Percentiles rank a stretch among this genome's conserved stretches.
Conservation (phyloP, 306 rosid genomes). For the Parietaria judaica region DNA sequence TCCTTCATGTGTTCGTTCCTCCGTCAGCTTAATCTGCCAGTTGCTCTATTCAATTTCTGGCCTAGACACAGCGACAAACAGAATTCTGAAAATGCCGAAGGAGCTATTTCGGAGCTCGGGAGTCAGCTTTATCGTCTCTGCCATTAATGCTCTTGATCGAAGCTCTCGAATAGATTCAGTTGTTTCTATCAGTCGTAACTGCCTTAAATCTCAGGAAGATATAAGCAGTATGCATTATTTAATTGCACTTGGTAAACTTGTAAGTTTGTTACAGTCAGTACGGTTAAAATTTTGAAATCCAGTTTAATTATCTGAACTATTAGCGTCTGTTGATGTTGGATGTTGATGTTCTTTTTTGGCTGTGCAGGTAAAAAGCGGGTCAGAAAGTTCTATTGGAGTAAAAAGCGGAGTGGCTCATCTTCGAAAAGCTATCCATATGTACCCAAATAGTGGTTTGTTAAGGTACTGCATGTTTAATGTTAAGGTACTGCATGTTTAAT, state of each 20-base stretch:
- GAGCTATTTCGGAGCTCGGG: conserved; percentile 60
- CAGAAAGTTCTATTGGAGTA: conserved; percentile 44
- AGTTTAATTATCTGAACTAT: neutral
- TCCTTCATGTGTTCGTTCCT: conserved; percentile 32
- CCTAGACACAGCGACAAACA: conserved; percentile 46
- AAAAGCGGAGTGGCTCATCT: conserved; percentile 63
- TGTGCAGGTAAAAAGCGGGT: conserved; percentile 55
- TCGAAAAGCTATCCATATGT: conserved; percentile 74
- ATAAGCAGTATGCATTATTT: conserved; percentile 63
- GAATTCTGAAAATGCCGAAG: conserved; percentile 68
- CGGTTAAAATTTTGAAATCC: neutral
- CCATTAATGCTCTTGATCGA: conserved; percentile 68
- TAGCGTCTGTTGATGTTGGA: neutral
- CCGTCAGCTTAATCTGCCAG: conserved; percentile 64
- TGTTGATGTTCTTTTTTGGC: conserved; percentile 10
- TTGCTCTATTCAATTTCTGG: conserved; percentile 62
- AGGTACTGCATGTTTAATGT: conserved; percentile 35
- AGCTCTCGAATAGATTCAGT: conserved; percentile 47
- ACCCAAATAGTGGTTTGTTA: conserved; percentile 60
- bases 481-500: no score
- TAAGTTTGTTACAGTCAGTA: conserved; percentile 26
- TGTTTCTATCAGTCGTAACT: conserved; percentile 43
- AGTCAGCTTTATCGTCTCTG: conserved; percentile 63
- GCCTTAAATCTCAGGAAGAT: conserved; percentile 58
- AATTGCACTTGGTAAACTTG: conserved; percentile 80